These are phyloP conservation scores for Pseudogymnoascus sp. DNA, from an alignment of 2,329 filamentous ascomycete genomes.

Conservation along the genomic window DNA sequence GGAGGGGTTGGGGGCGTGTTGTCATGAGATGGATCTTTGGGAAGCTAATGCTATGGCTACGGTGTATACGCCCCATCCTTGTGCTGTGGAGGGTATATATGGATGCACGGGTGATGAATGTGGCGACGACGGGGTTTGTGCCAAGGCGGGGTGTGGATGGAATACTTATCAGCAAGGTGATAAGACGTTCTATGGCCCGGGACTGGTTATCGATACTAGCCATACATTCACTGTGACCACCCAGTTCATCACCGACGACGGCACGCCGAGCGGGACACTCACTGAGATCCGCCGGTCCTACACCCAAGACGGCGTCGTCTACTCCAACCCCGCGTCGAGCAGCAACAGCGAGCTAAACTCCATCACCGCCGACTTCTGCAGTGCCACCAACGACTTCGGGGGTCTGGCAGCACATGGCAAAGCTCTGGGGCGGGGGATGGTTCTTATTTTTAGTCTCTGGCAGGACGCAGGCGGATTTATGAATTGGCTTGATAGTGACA, in stretches of 20 bases:
- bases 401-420: too few relatives aligned
- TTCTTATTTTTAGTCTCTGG: conserved; percentile 47
- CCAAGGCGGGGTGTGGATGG: conserved; percentile 42
- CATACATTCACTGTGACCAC: conserved; percentile 46
- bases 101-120: too few relatives aligned
- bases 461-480: conserved; percentile 45
- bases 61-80: too few relatives aligned
- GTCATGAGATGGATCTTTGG: too few relatives aligned
- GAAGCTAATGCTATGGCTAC: too few relatives aligned
- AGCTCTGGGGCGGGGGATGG: conserved; percentile 38
- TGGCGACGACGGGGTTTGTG: too few relatives aligned
- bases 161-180: conserved; percentile 49
- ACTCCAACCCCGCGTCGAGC: conserved; percentile 42
- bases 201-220: conserved; percentile 40
- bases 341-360: conserved; percentile 35
- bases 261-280: conserved; percentile 33
- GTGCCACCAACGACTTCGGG: conserved; percentile 19
- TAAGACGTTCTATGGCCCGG: conserved; percentile 44
- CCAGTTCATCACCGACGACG: conserved; percentile 43
- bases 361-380: conserved; percentile 52
- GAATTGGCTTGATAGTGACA: conserved; percentile 47
- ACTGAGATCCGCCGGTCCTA: conserved; percentile 57
- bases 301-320: conserved; percentile 52
- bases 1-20: too few relatives aligned
- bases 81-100: too few relatives aligned